Evolutionary conservation across 441 rosid species (phyloP), one percentile per base, ranked within the genome.

Genomic region (Adansonia rubrostipa): DNA sequence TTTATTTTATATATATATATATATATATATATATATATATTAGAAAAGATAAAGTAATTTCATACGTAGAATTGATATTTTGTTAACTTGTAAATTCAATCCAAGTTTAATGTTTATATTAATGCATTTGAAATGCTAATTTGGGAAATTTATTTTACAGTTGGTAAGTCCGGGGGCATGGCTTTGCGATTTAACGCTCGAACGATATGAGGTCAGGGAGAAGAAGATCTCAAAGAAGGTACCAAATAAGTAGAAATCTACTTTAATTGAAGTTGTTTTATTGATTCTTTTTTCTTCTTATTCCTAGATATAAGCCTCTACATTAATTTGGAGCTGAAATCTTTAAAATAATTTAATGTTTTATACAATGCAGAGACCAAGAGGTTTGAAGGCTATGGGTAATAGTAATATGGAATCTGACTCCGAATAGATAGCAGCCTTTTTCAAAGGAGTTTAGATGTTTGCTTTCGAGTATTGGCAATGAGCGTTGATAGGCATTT

Each of bases 161-260:
- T 80, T 92, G 74, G 94, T 92, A 9, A 85, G 96, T 71, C 96
- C 96, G 0, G 96, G 96, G 28, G 76, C 89, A 9, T 92, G 96
- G 96, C 78, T 92, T 36, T 92, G 96, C 42, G 94, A 92, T 82
- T 78, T 92, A 76, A 92, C 96, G 8, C 84, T 92, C 9, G 94
- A 92, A 61, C 86, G 96, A 28, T 92, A 92, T 6, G 96, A 92
- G 78, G 96, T 90, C 17, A 83, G 94, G 76, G 96, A 92, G 83
- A 92, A 89, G 90, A 92, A 90, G 83, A 86, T 87, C 22, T 67
- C 92, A 5, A 92, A 89, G 86, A 92, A 92, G 96, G 96, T 90
- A 84, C 11, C 8, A n/a, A 10, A 48, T 1, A 13, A 33, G 24
- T 33, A 51, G 2, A 51, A 8, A 62, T 62, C 1, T 62, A 15